These are phyloP conservation scores for Starmerella powellii DNA, from an alignment of 805 yeast species.

Conservation along the genomic window DNA sequence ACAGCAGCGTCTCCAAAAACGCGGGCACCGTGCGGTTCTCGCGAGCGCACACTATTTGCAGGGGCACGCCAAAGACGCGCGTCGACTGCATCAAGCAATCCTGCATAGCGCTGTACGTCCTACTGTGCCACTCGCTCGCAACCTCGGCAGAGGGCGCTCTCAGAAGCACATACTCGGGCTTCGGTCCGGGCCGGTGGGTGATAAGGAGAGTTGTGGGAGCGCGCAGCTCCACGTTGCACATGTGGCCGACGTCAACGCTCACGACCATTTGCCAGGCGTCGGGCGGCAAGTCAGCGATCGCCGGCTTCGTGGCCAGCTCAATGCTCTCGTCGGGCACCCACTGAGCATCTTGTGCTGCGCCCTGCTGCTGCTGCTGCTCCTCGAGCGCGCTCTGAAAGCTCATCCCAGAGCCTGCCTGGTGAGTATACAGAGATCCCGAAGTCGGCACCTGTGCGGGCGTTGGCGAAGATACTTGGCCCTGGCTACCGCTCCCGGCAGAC, in stretches of 20 bases:
- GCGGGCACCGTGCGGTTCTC: conserved; percentile 53
- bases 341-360: neutral
- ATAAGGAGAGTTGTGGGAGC: neutral
- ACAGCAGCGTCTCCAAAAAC: conserved; percentile 52
- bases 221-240: conserved; percentile 3
- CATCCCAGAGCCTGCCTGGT: conserved; percentile 2
- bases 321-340: conserved; percentile 11
- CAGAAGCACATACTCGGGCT: conserved; percentile 31
- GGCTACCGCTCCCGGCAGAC: too few relatives aligned
- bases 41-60: conserved; percentile 60
- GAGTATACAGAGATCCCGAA: neutral
- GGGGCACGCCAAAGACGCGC: conserved; percentile 76
- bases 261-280: conserved; percentile 5
- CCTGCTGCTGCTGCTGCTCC: neutral
- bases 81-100: conserved; percentile 25
- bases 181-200: conserved; percentile 4
- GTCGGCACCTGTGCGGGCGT: neutral
- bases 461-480: conserved; percentile 1
- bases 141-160: conserved; percentile 56
- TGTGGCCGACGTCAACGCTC: neutral
- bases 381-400: conserved; percentile 4
- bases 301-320: conserved; percentile 1
- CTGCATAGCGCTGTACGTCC: conserved; percentile 11
- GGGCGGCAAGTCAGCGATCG: neutral
- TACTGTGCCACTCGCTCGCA: conserved; percentile 60